Base-by-base conservation (phyloP, 1,284 basidiomycete species). In the Cutaneotrichosporon curvatum region DNA sequence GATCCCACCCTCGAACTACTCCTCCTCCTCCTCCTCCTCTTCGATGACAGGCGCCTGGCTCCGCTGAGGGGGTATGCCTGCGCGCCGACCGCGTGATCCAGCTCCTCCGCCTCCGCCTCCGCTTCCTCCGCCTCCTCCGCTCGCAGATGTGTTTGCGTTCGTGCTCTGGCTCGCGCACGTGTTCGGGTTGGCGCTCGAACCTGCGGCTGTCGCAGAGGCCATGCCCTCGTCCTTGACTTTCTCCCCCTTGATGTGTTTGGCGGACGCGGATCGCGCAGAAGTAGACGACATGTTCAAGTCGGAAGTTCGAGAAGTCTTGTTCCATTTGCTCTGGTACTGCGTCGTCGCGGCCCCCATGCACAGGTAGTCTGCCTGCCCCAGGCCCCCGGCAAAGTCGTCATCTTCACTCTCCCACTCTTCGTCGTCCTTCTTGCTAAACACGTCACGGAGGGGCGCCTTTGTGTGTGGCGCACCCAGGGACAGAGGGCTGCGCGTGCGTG, bases 351-450 rank as follows among this genome's bases (percentile, higher is more conserved):
- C 35, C 6, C 23, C 6, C 4, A 14, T 22, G 30, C 18, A 36
- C 9, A 21, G 30, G 10, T 35, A 19, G 11, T 28, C 20, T 21
- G 33, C 38, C 16, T 75, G 73, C 4, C 73, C 73, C 6, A 74
- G 58, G 0, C 73, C 73, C 16, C 72, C 68, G 10, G 62, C 66
- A 47, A 61, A 73, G 43, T 43, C 39, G 35, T 47, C 48, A 22
- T 52, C 38, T 11, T 47, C 47, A n/a, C 12, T 38, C 43, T 23
- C 61, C 74, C 73, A 74, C n/a, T 72, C 71, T 10, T 68, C 67
- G 22, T 68, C 70, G 18, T 63, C 59, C 39, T 68, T 66, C 15
- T 57, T 58, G 22, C 72, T 67, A 55, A 75, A 75, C 1, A 75
- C 74, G 53, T 76, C 70, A 10, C 74, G 57, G 1, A 72, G 50